Percentiles rank a stretch among this genome's conserved stretches.
Conservation (phyloP, 164 flowering plant genomes). For the Brasenia schreberi region DNA sequence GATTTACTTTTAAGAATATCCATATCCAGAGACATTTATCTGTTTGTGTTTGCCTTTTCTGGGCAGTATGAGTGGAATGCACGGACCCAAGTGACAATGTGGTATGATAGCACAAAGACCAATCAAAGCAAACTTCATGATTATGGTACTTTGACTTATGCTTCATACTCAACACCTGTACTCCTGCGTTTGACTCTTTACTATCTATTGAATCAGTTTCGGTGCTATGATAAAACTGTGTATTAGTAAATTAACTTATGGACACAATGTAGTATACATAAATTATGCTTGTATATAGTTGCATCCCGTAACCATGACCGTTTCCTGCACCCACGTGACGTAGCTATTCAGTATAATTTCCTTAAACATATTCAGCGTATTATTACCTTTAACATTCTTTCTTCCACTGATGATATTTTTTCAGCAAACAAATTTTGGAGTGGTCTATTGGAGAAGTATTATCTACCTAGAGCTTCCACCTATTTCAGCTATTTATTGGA, state of each 20-base stretch:
- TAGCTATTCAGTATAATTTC: too few relatives aligned
- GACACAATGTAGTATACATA: too few relatives aligned
- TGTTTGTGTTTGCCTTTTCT: background rate
- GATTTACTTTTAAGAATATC: too few relatives aligned
- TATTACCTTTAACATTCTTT: background rate
- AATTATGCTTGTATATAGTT: too few relatives aligned
- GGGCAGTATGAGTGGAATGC: slow-evolving; percentile 86
- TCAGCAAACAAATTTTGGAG: slow-evolving; percentile 96
- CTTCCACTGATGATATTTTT: background rate
- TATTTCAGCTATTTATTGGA: slow-evolving; percentile 38
- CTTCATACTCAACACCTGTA: background rate
- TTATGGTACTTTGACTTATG: slow-evolving; percentile 42
- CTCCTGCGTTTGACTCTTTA: background rate
- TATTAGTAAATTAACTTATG: too few relatives aligned
- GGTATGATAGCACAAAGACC: slow-evolving; percentile 55
- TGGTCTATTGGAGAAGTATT: slow-evolving; percentile 58
- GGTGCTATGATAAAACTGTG: too few relatives aligned
- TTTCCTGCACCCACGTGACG: background rate
- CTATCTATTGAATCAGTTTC: background rate
- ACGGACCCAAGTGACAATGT: slow-evolving; percentile 54
- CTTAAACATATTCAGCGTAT: background rate
- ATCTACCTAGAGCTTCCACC: slow-evolving; percentile 77
- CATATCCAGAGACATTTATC: too few relatives aligned
- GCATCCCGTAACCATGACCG: background rate
- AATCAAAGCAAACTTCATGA: slow-evolving; percentile 92